Conservation (phyloP, 1,139 yeast species). For the Nadsonia commutata region DNA sequence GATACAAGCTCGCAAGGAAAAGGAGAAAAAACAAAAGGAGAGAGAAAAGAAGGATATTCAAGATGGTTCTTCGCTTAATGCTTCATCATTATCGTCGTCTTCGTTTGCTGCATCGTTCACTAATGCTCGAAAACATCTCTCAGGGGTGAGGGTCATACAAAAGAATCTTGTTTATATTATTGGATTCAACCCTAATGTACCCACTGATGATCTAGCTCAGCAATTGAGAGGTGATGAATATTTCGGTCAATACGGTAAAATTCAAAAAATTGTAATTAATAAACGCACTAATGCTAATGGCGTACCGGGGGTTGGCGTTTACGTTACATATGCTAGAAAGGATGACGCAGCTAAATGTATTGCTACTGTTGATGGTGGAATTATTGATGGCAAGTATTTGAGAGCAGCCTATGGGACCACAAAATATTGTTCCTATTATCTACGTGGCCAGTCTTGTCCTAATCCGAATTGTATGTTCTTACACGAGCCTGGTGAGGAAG, state of each 20-base stretch:
- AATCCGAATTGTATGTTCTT: constrained; percentile 98
- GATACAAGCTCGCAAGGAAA: constrained; percentile 65
- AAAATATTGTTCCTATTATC: constrained; percentile 88
- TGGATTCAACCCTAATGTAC: constrained; percentile 83
- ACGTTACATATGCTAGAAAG: constrained; percentile 81
- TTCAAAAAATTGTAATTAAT: constrained; percentile 85
- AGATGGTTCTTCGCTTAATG: constrained; percentile 1
- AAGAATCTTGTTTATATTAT: constrained; percentile 94
- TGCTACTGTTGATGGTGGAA: constrained; percentile 84
- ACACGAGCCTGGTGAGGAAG: constrained; percentile 99
- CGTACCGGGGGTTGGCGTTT: constrained; percentile 81
- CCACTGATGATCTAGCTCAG: constrained; percentile 77
- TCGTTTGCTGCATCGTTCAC: neutral
- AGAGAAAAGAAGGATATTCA: constrained; percentile 40
- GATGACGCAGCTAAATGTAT: constrained; percentile 94
- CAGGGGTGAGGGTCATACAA: constrained; percentile 95
- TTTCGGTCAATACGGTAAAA: constrained; percentile 96
- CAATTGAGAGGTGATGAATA: constrained; percentile 80
- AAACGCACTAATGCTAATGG: constrained; percentile 40
- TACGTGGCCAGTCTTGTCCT: constrained; percentile 92
- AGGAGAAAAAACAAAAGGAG: constrained; percentile 78
- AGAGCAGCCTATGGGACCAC: constrained; percentile 99
- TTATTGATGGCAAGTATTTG: constrained; percentile 71
- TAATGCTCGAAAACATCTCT: constrained; percentile 44
- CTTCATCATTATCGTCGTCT: neutral